Evolutionary conservation across 352 stramenopile species (phyloP), one percentile per base, ranked within the genome.

Genomic region (Phytophthora idaei): DNA sequence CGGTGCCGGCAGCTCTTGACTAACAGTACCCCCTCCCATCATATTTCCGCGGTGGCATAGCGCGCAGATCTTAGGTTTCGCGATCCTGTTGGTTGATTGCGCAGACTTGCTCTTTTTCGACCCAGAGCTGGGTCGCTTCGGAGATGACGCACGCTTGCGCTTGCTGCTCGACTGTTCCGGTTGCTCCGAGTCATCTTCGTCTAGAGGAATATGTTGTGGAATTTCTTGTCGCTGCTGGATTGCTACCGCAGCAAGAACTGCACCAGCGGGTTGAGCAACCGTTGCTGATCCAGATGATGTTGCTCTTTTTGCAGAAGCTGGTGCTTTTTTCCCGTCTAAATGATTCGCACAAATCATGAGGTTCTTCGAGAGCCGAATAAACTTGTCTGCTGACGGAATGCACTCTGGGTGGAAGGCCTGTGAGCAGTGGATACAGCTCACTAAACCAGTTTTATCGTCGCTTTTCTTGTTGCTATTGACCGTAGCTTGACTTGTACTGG

Each of bases 281-380:
- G 31, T 15, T 47, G 37, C 56, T 21, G 46, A 44, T 71, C 11
- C 36, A 11, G 44, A 44, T 69, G 21, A 29, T 29, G 25, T 48
- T 28, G 46, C 8, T 32, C 31, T 60, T 17, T 32, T 25, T 46
- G 68, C 55, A 49, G 71, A 36, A 54, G 57, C 37, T 41, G 56
- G 60, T 15, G 53, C 49, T 25, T 79, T 80, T 53, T 83, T 85
- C 15, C 74, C 73, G 34, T 78, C 67, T 49, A 96, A 67, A 70
- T 97, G 91, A 17, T 84, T 93, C 1, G 87, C 75, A 55, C 91
- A 97, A 60, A 97, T 95, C 85, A 97, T 95, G 45, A 96, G 74
- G 57, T 87, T 92, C 34, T 69, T 84, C 1, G 91, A 96, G 14
- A 97, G 66, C 2, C 90, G 89, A 49, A 97, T 84, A 32, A 88